Evolutionary conservation across 73 alveolate species (phyloP).

Genomic region (Paramecium bursaria): DNA sequence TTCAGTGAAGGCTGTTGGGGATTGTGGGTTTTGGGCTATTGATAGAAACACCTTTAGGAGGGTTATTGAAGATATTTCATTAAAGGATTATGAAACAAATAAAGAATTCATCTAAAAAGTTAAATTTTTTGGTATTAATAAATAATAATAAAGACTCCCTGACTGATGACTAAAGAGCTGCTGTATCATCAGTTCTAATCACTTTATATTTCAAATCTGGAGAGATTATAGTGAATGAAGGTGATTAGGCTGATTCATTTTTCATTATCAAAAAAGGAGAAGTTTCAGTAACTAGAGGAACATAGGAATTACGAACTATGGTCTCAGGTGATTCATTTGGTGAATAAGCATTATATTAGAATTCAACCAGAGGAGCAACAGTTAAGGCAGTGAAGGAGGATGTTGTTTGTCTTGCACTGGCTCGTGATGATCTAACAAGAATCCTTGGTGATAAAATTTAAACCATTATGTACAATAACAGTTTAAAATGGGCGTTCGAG

Average conservation of each 20-base stretch:
- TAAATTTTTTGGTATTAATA: slow-evolving; percentile 24
- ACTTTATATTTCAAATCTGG: slow-evolving; percentile 57
- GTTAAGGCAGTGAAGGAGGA: slow-evolving; percentile 73
- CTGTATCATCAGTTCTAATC: slow-evolving; percentile 65
- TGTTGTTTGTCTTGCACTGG: slow-evolving; percentile 64
- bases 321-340: slow-evolving; percentile 75
- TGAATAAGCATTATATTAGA: slow-evolving; percentile 71
- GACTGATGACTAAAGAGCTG: slow-evolving; percentile 61
- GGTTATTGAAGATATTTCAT: slow-evolving; percentile 66
- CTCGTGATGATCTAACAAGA: slow-evolving; percentile 71
- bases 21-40: slow-evolving; percentile 84
- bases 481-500: slow-evolving; percentile 66
- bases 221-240: slow-evolving; percentile 71
- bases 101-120: slow-evolving; percentile 57
- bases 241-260: slow-evolving; percentile 78
- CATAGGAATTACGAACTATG: slow-evolving; percentile 64
- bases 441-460: slow-evolving; percentile 72
- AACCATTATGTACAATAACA: slow-evolving; percentile 53
- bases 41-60: slow-evolving; percentile 86
- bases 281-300: slow-evolving; percentile 67
- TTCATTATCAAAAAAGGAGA: slow-evolving; percentile 73
- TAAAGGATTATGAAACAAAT: slow-evolving; percentile 64
- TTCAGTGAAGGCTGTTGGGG: slow-evolving; percentile 78
- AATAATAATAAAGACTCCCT: slow-evolving; percentile 34
- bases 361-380: slow-evolving; percentile 77